Percentiles rank a stretch among this genome's conserved stretches.
Evolutionary conservation across 2,329 filamentous ascomycete genomes (phyloP).

Genomic region (Penicillium sp.): DNA sequence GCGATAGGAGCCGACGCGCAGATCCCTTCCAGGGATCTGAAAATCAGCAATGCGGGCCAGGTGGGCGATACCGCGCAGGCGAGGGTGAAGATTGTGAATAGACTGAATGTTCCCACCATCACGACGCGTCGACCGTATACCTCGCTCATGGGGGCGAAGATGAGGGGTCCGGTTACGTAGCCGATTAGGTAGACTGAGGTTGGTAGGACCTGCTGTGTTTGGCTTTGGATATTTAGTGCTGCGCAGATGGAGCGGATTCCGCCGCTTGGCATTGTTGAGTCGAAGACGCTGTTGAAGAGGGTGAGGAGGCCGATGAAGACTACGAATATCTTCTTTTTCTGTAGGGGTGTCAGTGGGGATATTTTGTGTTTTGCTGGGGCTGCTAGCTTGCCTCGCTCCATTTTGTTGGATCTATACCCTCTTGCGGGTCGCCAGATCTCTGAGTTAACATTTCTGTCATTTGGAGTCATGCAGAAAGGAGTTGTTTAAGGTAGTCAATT

Average conservation of each 20-base stretch:
- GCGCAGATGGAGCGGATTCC: not conserved
- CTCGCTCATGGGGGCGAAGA: conserved; percentile 2
- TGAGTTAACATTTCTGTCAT: no score
- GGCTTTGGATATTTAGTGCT: not conserved
- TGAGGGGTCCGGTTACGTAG: not conserved
- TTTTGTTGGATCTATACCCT: not conserved
- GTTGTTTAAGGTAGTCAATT: no score
- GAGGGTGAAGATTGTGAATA: not conserved
- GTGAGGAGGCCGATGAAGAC: not conserved
- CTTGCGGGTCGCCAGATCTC: no score
- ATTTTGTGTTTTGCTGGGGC: not conserved
- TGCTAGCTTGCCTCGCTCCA: not conserved
- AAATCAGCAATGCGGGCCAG: not conserved
- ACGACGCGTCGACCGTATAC: not conserved
- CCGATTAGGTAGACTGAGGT: not conserved
- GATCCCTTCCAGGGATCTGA: not conserved
- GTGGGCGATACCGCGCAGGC: not conserved
- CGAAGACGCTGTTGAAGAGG: not conserved
- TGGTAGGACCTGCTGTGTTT: not conserved
- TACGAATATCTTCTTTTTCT: not conserved
- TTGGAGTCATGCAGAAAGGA: no score
- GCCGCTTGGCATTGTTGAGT: conserved; percentile 1
- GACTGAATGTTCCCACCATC: not conserved
- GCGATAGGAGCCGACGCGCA: not conserved
- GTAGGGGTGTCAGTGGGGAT: not conserved